phyloP scores from a whole-genome alignment of 768 basidiomycete genomes.

The Coprinopsis cinerea region DNA sequence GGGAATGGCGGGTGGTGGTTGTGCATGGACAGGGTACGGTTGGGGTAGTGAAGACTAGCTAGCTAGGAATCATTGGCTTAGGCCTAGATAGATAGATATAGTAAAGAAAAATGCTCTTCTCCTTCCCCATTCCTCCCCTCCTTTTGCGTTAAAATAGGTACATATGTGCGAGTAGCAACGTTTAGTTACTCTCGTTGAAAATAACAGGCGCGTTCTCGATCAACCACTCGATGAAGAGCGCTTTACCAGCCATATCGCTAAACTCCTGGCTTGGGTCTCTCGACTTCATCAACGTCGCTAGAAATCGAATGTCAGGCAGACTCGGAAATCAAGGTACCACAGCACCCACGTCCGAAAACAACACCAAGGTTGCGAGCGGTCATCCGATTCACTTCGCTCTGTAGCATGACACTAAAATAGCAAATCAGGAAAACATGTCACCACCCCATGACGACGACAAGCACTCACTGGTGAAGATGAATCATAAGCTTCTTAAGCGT shows the following conservation, averaged over 20 bases:
- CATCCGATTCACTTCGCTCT: constrained; percentile 81
- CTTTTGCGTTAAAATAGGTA: too few relatives aligned
- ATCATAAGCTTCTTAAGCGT: constrained; percentile 79
- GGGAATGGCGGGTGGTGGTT: too few relatives aligned
- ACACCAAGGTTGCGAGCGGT: constrained; percentile 92
- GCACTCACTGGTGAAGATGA: constrained; percentile 75
- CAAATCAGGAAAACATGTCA: constrained; percentile 15
- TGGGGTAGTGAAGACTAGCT: too few relatives aligned
- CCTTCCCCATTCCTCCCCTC: too few relatives aligned
- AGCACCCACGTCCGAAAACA: constrained; percentile 90
- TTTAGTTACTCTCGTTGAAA: constrained; percentile 28
- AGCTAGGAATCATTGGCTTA: too few relatives aligned
- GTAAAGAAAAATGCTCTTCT: too few relatives aligned
- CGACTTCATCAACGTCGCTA: constrained; percentile 93
- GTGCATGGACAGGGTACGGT: too few relatives aligned
- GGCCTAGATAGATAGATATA: too few relatives aligned
- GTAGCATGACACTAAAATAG: constrained; percentile 51
- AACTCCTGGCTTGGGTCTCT: constrained; percentile 84
- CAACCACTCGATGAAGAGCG: constrained; percentile 89
- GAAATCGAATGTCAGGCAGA: constrained; percentile 13
- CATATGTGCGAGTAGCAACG: too few relatives aligned
- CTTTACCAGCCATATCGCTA: constrained; percentile 96
- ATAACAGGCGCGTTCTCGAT: constrained; percentile 77
- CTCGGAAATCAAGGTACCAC: not conserved
- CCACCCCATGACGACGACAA: not conserved